phyloP scores from a whole-genome alignment of 2,329 filamentous ascomycete species.

The Fusarium sp. region DNA sequence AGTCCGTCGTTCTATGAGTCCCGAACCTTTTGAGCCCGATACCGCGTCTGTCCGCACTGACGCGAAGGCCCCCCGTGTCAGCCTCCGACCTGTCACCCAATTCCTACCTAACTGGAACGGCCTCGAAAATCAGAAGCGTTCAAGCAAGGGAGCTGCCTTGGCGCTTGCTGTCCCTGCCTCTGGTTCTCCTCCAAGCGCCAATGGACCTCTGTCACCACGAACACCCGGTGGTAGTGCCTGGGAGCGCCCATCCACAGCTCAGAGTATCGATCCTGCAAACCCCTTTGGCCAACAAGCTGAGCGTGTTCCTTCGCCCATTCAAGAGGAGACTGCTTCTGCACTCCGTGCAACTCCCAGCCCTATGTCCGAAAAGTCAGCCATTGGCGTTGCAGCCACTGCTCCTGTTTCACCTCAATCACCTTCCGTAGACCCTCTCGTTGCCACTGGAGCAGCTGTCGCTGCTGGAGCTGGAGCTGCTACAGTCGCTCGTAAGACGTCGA shows the following conservation, averaged over 20 bases:
- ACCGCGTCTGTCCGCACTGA: conserved; percentile 50
- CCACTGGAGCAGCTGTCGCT: conserved; percentile 53
- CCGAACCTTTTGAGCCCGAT: conserved; percentile 19
- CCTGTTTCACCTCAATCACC: conserved; percentile 29
- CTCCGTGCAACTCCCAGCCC: conserved; percentile 48
- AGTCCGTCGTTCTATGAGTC: conserved; percentile 25
- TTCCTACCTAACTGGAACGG: conserved; percentile 74
- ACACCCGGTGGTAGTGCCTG: conserved; percentile 54
- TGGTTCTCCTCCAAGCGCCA: conserved; percentile 38
- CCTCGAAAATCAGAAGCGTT: conserved; percentile 63
- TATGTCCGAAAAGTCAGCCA: conserved; percentile 45
- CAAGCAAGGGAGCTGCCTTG: conserved; percentile 61
- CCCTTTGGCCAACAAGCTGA: conserved; percentile 76
- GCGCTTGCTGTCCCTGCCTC: conserved; percentile 49
- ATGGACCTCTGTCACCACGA: conserved; percentile 35
- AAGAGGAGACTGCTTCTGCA: conserved; percentile 47
- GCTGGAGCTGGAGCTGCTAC: conserved; percentile 50
- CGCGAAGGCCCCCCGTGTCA: conserved; percentile 79
- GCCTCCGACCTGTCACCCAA: conserved; percentile 84
- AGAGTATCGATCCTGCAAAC: conserved; percentile 68
- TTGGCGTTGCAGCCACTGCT: conserved; percentile 17
- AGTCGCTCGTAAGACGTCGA: conserved; percentile 66
- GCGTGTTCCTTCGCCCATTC: conserved; percentile 56
- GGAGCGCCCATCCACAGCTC: conserved; percentile 60
- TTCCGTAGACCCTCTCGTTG: conserved; percentile 52